Base-by-base conservation (phyloP, 495 filamentous ascomycete species). In the Clavariopsis aquatica region DNA sequence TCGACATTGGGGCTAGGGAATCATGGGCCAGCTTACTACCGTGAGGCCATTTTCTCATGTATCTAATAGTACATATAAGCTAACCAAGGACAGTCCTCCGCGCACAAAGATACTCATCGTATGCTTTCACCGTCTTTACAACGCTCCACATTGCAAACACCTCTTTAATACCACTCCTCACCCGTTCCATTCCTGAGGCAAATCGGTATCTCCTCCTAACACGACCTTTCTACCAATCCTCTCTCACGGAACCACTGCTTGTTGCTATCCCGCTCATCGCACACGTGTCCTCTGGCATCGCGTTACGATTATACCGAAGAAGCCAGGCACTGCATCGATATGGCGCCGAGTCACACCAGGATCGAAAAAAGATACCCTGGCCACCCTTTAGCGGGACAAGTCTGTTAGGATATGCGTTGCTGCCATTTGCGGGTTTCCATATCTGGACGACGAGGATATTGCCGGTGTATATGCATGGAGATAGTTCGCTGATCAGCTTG, bases 21-120 rank as follows among this genome's bases (percentile, higher is more conserved):
- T 46, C 77, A 75, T 71, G 70, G 67, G 60, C 62, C 67, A 12
- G 67, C 65, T 19, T 77, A 69, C 51, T 77, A 74, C 41, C 66
- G 71, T 76, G 64, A 19, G 71, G 12, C 27, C 22, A 4, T n/a
- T 24, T 45, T 46, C 36, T 19, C 23, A 29, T 28, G 19, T 36
- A 47, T n/a, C 34, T 19, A 23, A 17, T 4, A 17, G 34, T n/a
- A 23, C 51, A 22, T 62, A 9, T 58, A 52, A 36, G 19, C 27
- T 51, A 71, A 41, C 51, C 56, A 34, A 9, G 1, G 36, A 17
- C 71, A 96, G 91, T 96, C 66, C 82, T 82, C 23, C 87, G 89
- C 49, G 78, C 93, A 28, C 93, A 96, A 72, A 86, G 82, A 74
- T 96, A 94, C 80, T 93, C 90, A 15, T 88, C 88, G 69, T 96